Percentiles rank a stretch among this genome's conserved stretches.
These are phyloP conservation scores for Melanogaster broomeanus DNA, from an alignment of 768 basidiomycete genomes.

Conservation along the genomic window DNA sequence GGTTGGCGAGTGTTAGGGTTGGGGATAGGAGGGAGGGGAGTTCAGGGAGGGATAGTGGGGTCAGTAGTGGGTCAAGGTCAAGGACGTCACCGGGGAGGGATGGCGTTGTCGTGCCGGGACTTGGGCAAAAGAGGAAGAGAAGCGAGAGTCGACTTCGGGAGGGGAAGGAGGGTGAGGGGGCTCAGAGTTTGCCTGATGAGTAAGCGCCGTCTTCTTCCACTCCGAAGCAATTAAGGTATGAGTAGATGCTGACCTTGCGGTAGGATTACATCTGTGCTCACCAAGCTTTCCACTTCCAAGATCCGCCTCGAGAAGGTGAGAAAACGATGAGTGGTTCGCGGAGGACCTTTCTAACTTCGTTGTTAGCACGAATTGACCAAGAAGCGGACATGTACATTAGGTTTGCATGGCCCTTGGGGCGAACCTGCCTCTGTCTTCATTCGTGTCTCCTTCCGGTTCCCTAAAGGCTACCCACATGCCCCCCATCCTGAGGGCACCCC, in stretches of 20 bases:
- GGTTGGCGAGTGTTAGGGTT: slow-evolving; percentile 77
- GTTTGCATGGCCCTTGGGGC: slow-evolving; percentile 92
- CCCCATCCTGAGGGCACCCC: slow-evolving; percentile 66
- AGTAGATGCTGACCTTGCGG: not conserved
- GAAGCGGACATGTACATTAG: slow-evolving; percentile 80
- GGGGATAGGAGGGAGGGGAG: slow-evolving; percentile 56
- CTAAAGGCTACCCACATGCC: slow-evolving; percentile 73
- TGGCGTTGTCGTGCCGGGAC: slow-evolving; percentile 7
- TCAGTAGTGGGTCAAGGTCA: slow-evolving; percentile 45
- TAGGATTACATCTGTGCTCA: slow-evolving; percentile 75
- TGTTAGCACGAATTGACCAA: slow-evolving; percentile 69
- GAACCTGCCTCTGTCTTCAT: slow-evolving; percentile 81
- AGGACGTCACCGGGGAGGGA: slow-evolving; percentile 31
- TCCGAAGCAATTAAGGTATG: not conserved
- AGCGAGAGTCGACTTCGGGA: slow-evolving; percentile 46
- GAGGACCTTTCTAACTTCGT: slow-evolving; percentile 4
- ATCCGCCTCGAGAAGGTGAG: slow-evolving; percentile 84
- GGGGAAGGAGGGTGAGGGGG: slow-evolving; percentile 35
- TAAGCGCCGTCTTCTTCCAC: slow-evolving; percentile 32
- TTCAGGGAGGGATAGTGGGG: slow-evolving; percentile 52
- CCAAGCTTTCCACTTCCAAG: slow-evolving; percentile 63
- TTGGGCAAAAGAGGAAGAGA: slow-evolving; percentile 36
- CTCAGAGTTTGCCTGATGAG: slow-evolving; percentile 73
- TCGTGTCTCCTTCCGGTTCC: slow-evolving; percentile 88
- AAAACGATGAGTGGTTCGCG: not conserved